Evolutionary conservation across 768 basidiomycete species (phyloP).

Genomic region (Russula ochroleuca): DNA sequence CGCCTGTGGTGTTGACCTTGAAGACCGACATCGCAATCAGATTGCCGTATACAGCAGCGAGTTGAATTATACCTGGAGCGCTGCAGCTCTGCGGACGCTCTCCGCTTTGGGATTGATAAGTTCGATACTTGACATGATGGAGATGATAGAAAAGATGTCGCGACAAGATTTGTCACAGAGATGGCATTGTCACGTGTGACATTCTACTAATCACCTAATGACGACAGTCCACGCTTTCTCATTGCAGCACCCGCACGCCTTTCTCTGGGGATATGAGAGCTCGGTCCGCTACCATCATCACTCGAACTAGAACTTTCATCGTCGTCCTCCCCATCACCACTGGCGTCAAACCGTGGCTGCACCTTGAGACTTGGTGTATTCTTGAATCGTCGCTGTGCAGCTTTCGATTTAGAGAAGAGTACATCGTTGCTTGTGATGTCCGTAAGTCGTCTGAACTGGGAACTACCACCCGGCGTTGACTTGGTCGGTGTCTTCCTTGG

Average conservation of each 20-base stretch:
- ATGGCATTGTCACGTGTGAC: neutral
- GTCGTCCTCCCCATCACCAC: constrained; percentile 13
- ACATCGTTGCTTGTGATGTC: constrained; percentile 15
- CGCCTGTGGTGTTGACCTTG: constrained; percentile 88
- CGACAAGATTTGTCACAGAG: neutral
- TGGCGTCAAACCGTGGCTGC: constrained; percentile 2
- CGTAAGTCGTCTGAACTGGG: constrained; percentile 15
- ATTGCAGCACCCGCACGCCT: constrained; percentile 20
- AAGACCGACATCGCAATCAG: constrained; percentile 27
- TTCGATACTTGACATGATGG: constrained; percentile 65
- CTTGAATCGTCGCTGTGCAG: neutral
- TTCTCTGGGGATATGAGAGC: constrained; percentile 27
- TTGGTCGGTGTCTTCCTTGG: constrained; percentile 10
- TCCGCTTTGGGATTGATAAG: constrained; percentile 97
- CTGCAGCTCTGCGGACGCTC: constrained; percentile 84
- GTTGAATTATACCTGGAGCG: constrained; percentile 67
- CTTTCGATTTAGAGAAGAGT: constrained; percentile 16
- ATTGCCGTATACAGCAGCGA: constrained; percentile 17
- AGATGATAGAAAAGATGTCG: neutral
- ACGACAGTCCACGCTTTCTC: constrained; percentile 19
- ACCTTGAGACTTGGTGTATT: constrained; percentile 5
- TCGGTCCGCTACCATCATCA: constrained; percentile 8
- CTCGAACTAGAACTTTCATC: constrained; percentile 24
- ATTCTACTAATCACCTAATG: constrained; percentile 7
- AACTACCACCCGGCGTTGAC: neutral